Evolutionary conservation across 192 early-diverging fungal genomes (phyloP).

Genomic region (Cladochytrium replicatum): DNA sequence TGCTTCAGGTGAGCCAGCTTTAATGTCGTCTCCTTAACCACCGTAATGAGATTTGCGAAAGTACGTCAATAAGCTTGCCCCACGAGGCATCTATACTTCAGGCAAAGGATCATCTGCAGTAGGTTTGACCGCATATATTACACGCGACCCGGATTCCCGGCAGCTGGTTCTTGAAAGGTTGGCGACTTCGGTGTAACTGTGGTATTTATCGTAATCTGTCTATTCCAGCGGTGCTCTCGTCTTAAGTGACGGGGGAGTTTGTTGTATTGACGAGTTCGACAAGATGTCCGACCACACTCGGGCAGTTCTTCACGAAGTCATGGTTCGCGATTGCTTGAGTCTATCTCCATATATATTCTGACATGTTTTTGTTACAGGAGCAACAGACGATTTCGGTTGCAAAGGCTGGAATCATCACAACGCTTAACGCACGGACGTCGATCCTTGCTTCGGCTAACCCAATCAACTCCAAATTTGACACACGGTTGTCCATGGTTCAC

Average conservation of each 20-base stretch:
- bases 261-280: constrained; percentile 99
- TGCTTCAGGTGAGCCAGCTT: constrained; percentile 43
- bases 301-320: constrained; percentile 94
- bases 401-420: constrained; percentile 98
- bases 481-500: constrained; percentile 66
- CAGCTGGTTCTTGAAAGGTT: constrained; percentile 90
- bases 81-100: constrained; percentile 92
- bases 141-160: constrained; percentile 87
- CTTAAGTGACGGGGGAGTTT: constrained; percentile 89
- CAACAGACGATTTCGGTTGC: constrained; percentile 97
- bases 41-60: too few species aligned
- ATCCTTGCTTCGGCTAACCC: constrained; percentile 94
- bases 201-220: neutral
- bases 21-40: too few species aligned
- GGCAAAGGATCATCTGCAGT: constrained; percentile 95
- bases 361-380: constrained; percentile 45
- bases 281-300: constrained; percentile 94
- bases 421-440: constrained; percentile 91
- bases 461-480: constrained; percentile 81
- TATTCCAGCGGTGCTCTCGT: constrained; percentile 78
- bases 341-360: constrained; percentile 1
- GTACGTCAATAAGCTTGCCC: constrained; percentile 88
- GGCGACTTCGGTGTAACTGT: neutral
- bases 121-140: constrained; percentile 91
- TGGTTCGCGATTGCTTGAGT: constrained; percentile 41